Percentiles rank a stretch among this genome's conserved stretches.
phyloP scores from a whole-genome alignment of 306 rosid species.

The Chamaecrista fasciculata region DNA sequence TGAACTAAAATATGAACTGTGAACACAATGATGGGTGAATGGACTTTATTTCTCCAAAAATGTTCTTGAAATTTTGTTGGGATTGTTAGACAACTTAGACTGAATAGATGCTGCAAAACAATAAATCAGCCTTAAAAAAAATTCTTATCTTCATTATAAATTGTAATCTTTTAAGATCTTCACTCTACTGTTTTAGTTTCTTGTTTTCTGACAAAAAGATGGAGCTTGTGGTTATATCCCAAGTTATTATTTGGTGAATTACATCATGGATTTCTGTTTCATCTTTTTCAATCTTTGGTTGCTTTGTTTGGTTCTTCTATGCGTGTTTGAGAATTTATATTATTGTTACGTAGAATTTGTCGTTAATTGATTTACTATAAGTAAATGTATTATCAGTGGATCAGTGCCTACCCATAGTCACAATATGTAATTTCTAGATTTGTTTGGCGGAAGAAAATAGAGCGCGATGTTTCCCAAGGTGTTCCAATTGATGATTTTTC shows the following conservation, averaged over 20 bases:
- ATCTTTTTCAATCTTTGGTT: too few species aligned
- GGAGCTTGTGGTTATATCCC: not conserved
- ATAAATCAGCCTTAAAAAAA: not conserved
- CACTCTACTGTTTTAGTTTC: not conserved
- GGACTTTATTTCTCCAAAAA: not conserved
- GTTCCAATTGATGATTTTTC: slow-evolving; percentile 63
- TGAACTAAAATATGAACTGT: not conserved
- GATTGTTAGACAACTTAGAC: not conserved
- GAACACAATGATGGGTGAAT: not conserved
- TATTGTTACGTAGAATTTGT: not conserved
- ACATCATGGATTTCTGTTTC: too few species aligned
- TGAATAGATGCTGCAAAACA: not conserved
- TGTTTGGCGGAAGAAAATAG: slow-evolving; percentile 98
- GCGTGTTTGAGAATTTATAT: not conserved
- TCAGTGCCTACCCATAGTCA: not conserved
- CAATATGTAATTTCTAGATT: slow-evolving; percentile 51
- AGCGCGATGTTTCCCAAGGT: slow-evolving; percentile 81
- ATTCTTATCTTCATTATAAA: not conserved
- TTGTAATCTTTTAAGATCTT: not conserved
- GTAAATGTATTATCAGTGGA: not conserved
- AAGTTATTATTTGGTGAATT: not conserved
- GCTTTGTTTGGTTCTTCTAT: not conserved
- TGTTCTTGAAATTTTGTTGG: not conserved
- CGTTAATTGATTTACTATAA: not conserved
- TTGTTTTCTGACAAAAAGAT: not conserved